phyloP scores from a whole-genome alignment of 805 yeast species.

The Lipomyces oligophaga region DNA sequence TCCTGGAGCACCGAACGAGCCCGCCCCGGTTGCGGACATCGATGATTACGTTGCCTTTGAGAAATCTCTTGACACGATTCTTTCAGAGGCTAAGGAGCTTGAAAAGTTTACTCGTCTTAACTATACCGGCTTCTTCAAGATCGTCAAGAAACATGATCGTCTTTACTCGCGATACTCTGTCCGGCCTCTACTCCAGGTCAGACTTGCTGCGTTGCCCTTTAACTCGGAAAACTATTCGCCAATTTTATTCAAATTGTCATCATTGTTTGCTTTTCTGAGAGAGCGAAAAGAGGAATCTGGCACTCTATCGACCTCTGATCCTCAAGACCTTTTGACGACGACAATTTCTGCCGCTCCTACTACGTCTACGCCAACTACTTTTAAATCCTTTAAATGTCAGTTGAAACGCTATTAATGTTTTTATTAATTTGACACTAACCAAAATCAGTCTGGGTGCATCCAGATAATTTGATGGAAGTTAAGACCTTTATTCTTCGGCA shows the following conservation, averaged over 20 bases:
- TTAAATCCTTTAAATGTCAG: slow-evolving; percentile 37
- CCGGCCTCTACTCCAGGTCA: slow-evolving; percentile 79
- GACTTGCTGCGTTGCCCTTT: slow-evolving; percentile 83
- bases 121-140: slow-evolving; percentile 90
- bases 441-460: slow-evolving; percentile 87
- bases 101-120: slow-evolving; percentile 88
- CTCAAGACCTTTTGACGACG: slow-evolving; percentile 20
- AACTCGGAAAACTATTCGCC: slow-evolving; percentile 95
- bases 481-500: slow-evolving; percentile 92
- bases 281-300: slow-evolving; percentile 49
- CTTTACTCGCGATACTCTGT: slow-evolving; percentile 85
- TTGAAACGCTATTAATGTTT: not conserved
- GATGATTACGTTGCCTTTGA: slow-evolving; percentile 64
- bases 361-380: slow-evolving; percentile 30
- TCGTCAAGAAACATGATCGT: slow-evolving; percentile 94
- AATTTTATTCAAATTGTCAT: slow-evolving; percentile 69
- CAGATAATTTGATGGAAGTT: slow-evolving; percentile 95
- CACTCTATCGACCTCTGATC: not conserved
- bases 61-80: slow-evolving; percentile 63
- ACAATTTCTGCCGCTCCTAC: slow-evolving; percentile 21
- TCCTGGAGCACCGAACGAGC: slow-evolving; percentile 4
- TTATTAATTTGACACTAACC: not conserved
- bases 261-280: slow-evolving; percentile 74
- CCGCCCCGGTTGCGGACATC: slow-evolving; percentile 29
- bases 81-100: slow-evolving; percentile 74